These are phyloP conservation scores for Aaosphaeria arxii DNA, from an alignment of 2,329 filamentous ascomycete species.

Conservation along the genomic window DNA sequence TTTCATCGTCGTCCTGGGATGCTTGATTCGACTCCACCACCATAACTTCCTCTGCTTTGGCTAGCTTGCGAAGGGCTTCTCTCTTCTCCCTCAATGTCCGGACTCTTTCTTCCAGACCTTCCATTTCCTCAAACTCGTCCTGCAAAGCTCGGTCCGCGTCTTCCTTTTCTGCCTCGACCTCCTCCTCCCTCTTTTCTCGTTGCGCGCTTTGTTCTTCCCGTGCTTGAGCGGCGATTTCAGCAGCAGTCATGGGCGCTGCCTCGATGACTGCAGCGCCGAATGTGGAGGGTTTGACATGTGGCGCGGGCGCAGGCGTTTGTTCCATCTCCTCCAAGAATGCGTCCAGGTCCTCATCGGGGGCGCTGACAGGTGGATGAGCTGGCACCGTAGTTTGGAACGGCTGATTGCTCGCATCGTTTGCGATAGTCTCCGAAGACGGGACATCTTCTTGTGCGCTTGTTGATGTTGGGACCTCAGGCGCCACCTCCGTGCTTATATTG, in stretches of 20 bases:
- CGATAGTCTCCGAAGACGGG: conserved; percentile 2
- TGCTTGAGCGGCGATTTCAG: conserved; percentile 46
- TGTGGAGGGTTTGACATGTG: conserved; percentile 55
- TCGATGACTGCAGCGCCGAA: conserved; percentile 41
- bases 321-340: conserved; percentile 55
- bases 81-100: conserved; percentile 45
- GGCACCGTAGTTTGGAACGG: conserved; percentile 5
- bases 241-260: conserved; percentile 45
- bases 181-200: conserved; percentile 40
- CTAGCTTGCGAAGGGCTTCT: conserved; percentile 37
- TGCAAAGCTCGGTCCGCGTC: conserved; percentile 44
- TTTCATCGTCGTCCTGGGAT: conserved; percentile 24
- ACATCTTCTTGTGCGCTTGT: background rate
- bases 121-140: conserved; percentile 52
- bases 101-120: conserved; percentile 45
- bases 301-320: conserved; percentile 75
- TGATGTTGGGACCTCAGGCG: conserved; percentile 3
- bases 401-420: conserved; percentile 2
- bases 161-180: conserved; percentile 48
- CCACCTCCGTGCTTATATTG: conserved; percentile 1
- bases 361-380: background rate
- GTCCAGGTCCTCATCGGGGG: conserved; percentile 51
- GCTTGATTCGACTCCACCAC: conserved; percentile 5
- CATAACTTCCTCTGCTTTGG: conserved; percentile 7
- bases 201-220: conserved; percentile 44